Evolutionary conservation across 306 rosid genomes (phyloP), one percentile per base, ranked within the genome.

Genomic region (Quillaja saponaria): DNA sequence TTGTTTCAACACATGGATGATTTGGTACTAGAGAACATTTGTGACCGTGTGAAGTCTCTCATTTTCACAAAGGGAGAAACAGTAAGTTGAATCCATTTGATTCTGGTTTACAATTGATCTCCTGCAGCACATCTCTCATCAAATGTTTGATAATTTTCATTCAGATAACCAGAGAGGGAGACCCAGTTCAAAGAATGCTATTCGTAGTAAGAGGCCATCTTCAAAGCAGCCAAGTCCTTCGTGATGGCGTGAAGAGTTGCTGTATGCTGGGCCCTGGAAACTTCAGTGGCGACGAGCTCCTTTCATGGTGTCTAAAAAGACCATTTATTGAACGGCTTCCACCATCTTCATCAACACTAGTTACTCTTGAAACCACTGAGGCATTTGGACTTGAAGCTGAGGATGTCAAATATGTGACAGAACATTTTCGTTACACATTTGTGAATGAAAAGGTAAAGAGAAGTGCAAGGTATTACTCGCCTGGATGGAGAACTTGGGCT

Each of bases 401-500:
- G 40, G 96, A 92, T 31, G 95, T 92, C 10, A 92, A 85, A 67
- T 92, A 89, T 15, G 99, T 92, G 51, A 88, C 99, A 0, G 96
- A 89, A 34, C 96, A 92, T 77, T 92, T 92, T 37, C 80, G 99
- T 31, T 88, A 88, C 94, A 88, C 95, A 0, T 92, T 92, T 56
- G 82, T 84, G 51, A 92, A 84, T 45, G 96, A 92, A 35, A 92
- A 88, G 68, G 94, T 92, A 0, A 89, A 83, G 84, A 78, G 99
- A 16, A 86, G 96, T 38, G 99, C 92, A 0, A 77, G 95, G 76
- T 92, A 92, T 67, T 92, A 92, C 76, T 89, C 98, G 0, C 98
- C 96, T 0, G 96, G 96, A 0, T 92, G 98, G 98, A 83, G 96
- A 44, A 92, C 98, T 20, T 88, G 98, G 98, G 96, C 95, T 1